These are phyloP conservation scores for Phialemonium atrogriseum DNA, from an alignment of 2,329 filamentous ascomycete species.

Conservation along the genomic window DNA sequence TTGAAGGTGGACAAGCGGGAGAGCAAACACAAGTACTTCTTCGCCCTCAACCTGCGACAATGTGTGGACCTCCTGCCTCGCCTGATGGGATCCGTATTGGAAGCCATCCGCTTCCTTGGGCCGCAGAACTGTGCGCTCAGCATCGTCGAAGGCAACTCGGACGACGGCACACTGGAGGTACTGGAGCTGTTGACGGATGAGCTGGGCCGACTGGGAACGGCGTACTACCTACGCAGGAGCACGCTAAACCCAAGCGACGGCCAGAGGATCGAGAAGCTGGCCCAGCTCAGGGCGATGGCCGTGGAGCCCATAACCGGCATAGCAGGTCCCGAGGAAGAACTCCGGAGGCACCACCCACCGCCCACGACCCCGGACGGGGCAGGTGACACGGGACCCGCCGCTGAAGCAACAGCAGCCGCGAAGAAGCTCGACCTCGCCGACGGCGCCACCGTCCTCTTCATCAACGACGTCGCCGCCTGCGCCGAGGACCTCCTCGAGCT, in stretches of 20 bases:
- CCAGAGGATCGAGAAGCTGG: constrained; percentile 35
- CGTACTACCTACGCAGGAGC: constrained; percentile 30
- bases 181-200: constrained; percentile 18
- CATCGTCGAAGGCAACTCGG: constrained; percentile 34
- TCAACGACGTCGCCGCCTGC: constrained; percentile 41
- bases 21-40: constrained; percentile 28
- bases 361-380: background rate
- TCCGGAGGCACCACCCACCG: background rate
- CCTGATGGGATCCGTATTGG: constrained; percentile 33
- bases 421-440: constrained; percentile 12
- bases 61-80: constrained; percentile 33
- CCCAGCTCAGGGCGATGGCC: constrained; percentile 40
- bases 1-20: constrained; percentile 4
- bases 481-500: constrained; percentile 45
- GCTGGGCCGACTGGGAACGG: constrained; percentile 25
- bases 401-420: too few species aligned
- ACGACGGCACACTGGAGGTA: constrained; percentile 33
- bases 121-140: constrained; percentile 32
- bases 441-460: constrained; percentile 34
- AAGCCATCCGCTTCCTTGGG: constrained; percentile 32
- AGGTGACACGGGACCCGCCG: too few species aligned
- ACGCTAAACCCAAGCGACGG: constrained; percentile 27
- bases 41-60: constrained; percentile 40
- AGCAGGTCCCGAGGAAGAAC: constrained; percentile 8
- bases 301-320: constrained; percentile 28